Base-by-base conservation (phyloP, 176 grass and related monocot genomes). In the Rhipidocladum racemiflorum region DNA sequence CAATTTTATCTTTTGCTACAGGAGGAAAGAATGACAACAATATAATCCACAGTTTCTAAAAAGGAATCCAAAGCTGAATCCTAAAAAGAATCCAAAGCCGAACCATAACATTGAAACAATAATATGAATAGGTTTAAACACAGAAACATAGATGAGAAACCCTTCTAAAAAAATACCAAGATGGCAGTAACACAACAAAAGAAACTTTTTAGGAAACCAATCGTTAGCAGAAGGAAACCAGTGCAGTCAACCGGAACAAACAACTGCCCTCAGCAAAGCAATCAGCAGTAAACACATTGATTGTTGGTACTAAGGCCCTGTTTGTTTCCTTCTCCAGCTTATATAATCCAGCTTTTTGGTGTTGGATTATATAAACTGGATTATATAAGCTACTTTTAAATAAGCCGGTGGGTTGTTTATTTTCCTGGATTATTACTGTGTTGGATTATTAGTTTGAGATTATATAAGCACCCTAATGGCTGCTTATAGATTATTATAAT, bases 1-100 rank as follows among this genome's bases (percentile, higher is more conserved):
- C 28, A n/a, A 30, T 20, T 38, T 38, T 65, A 74, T 74, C 57
- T 65, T 77, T 60, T 24, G 72, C 87, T 89, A 78, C 43, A 87
- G 34, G 39, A 73, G 10, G n/a, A n/a, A n/a, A n/a, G n/a, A n/a
- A n/a, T n/a, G n/a, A n/a, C n/a, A n/a, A n/a, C n/a, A n/a, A n/a
- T n/a, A n/a, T n/a, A n/a, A n/a, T n/a, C n/a, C n/a, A n/a, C n/a
- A n/a, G n/a, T n/a, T n/a, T n/a, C n/a, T 54, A 56, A n/a, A 59
- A 78, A 60, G 57, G 0, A 59, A 29, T 20, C 15, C 10, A 81
- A 80, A 43, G 6, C 24, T 81, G 36, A 53, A 69, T 32, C 20
- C 16, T 17, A 55, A 56, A 77, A 57, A 55, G 0, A 57, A 27
- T 18, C 14, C 9, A 81, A 80, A 42, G 3, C 23, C 70, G 34